A percentile compares a stretch with the other conserved stretches of the same genome.
Conservation (phyloP, 495 filamentous ascomycete genomes). For the Pseudoneurospora amorphoporcata region DNA sequence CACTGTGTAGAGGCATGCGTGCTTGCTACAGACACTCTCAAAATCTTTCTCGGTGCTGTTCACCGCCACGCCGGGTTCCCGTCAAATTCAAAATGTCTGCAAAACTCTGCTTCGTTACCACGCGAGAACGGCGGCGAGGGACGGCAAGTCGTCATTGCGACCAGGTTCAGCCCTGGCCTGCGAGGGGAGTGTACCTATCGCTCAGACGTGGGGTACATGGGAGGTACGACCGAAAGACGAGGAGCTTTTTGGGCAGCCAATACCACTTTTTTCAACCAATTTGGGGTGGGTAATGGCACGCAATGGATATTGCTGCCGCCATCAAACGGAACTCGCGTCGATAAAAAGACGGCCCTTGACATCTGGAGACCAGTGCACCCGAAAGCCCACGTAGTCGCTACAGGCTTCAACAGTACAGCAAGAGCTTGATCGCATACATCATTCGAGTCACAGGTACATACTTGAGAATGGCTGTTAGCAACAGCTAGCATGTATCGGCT, state of each 20-base stretch:
- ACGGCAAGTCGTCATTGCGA: slow-evolving; percentile 19
- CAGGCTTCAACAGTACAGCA: neutral
- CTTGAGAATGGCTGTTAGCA: neutral
- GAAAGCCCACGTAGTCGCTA: neutral
- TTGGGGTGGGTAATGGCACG: slow-evolving; percentile 1
- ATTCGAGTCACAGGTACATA: neutral
- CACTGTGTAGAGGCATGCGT: slow-evolving; percentile 17
- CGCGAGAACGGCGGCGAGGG: slow-evolving; percentile 2
- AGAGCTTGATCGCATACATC: neutral
- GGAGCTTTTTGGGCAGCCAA: slow-evolving; percentile 1
- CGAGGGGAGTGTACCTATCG: slow-evolving; percentile 15
- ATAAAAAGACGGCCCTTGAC: neutral
- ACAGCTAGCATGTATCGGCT: neutral
- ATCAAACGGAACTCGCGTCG: neutral
- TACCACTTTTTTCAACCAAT: neutral
- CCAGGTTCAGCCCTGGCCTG: slow-evolving; percentile 11
- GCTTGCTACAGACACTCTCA: slow-evolving; percentile 19
- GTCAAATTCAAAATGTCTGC: slow-evolving; percentile 15
- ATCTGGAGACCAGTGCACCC: neutral
- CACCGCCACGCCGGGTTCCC: slow-evolving; percentile 27
- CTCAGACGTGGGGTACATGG: slow-evolving; percentile 13
- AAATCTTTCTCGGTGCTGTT: slow-evolving; percentile 24
- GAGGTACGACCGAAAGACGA: slow-evolving; percentile 6
- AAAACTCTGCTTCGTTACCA: slow-evolving; percentile 8
- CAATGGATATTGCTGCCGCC: neutral